A percentile compares a stretch with the other conserved stretches of the same genome.
These are phyloP conservation scores for Pezicula rhizophila DNA, from an alignment of 2,329 filamentous ascomycete genomes.

Conservation along the genomic window DNA sequence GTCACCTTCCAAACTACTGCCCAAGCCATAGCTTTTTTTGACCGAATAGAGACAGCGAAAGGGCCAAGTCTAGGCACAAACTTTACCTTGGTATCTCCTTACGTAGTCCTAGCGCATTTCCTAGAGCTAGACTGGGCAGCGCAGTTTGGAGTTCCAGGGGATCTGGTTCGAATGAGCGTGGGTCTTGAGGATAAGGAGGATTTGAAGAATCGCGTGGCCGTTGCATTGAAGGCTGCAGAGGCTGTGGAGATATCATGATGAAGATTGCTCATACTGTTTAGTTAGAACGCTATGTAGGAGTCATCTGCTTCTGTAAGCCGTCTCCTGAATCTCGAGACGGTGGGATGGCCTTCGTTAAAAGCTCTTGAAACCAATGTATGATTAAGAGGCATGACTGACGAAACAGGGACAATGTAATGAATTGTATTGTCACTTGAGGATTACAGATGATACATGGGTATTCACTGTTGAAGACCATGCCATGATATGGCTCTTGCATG, in stretches of 20 bases:
- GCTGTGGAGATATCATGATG: neutral
- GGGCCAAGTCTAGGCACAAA: slow-evolving; percentile 94
- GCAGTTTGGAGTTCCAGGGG: slow-evolving; percentile 71
- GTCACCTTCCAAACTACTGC: slow-evolving; percentile 67
- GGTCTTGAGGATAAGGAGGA: slow-evolving; percentile 74
- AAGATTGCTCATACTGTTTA: too few relatives aligned
- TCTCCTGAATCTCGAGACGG: too few relatives aligned
- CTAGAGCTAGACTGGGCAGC: slow-evolving; percentile 86
- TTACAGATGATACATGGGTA: too few relatives aligned
- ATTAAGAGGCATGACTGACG: too few relatives aligned
- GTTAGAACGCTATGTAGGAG: neutral
- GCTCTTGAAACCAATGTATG: neutral
- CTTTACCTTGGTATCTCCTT: slow-evolving; percentile 88
- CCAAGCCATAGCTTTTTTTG: slow-evolving; percentile 77
- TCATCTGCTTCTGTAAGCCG: neutral
- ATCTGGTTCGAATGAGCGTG: slow-evolving; percentile 80
- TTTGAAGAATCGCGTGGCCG: slow-evolving; percentile 57
- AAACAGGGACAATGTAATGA: too few relatives aligned
- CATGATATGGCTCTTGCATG: too few relatives aligned
- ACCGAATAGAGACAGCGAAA: slow-evolving; percentile 81
- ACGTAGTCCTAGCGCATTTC: slow-evolving; percentile 88
- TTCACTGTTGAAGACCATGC: too few relatives aligned
- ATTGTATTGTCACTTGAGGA: too few relatives aligned
- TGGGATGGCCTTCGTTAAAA: too few relatives aligned
- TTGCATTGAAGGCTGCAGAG: slow-evolving; percentile 59